These are phyloP conservation scores for Gossypium trilobum DNA, from an alignment of 441 rosid genomes.

Conservation along the genomic window DNA sequence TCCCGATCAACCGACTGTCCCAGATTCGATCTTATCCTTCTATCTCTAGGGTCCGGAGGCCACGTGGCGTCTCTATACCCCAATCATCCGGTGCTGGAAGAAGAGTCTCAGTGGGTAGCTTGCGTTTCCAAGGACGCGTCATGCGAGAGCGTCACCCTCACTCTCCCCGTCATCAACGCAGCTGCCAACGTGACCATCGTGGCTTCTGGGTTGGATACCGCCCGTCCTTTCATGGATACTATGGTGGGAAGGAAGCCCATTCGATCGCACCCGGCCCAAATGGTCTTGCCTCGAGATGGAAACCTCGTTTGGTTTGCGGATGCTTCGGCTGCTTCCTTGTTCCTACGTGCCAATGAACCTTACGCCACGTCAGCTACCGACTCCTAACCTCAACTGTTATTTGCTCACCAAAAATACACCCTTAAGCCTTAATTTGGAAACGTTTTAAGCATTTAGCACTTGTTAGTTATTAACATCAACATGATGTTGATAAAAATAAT, in stretches of 20 bases:
- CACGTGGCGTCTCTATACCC: constrained; percentile 23
- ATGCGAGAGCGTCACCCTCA: constrained; percentile 16
- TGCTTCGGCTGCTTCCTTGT: constrained; percentile 16
- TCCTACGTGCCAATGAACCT: neutral
- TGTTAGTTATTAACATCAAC: neutral
- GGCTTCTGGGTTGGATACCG: constrained; percentile 20
- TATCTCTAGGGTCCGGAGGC: constrained; percentile 10
- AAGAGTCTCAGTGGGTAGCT: constrained; percentile 24
- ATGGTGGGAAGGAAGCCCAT: constrained; percentile 12
- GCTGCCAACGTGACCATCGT: constrained; percentile 25
- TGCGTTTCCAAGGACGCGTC: constrained; percentile 3
- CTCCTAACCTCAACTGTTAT: neutral
- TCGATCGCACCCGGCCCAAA: constrained; percentile 8
- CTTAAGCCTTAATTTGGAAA: too few species aligned
- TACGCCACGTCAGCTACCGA: neutral
- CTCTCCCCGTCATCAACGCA: constrained; percentile 26
- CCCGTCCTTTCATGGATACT: constrained; percentile 10
- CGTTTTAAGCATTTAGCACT: too few species aligned
- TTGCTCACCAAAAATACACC: too few species aligned
- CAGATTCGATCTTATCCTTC: constrained; percentile 29
- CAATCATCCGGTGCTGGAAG: constrained; percentile 10
- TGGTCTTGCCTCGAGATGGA: constrained; percentile 19
- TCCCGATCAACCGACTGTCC: constrained; percentile 31
- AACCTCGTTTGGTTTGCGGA: constrained; percentile 30
- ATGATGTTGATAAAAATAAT: too few species aligned